Conservation (phyloP, 2,329 filamentous ascomycete genomes). For the Colletotrichum liaoningense region DNA sequence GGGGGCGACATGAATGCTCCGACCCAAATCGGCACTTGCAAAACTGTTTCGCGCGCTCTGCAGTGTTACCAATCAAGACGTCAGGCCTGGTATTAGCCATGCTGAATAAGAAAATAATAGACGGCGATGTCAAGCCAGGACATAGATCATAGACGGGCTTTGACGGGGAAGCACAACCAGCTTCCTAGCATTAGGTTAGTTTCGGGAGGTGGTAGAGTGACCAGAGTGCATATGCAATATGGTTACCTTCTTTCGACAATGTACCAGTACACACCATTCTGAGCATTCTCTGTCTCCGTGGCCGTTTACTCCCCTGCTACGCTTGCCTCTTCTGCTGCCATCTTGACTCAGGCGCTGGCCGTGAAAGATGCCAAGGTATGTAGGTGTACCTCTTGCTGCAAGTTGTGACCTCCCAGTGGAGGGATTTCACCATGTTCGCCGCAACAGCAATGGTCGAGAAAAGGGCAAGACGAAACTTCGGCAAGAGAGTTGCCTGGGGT, state of each 20-base stretch:
- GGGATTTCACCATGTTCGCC: neutral
- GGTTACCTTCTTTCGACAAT: neutral
- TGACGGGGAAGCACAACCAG: slow-evolving; percentile 5
- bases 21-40: neutral
- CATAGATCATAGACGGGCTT: neutral
- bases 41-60: neutral
- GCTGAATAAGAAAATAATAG: neutral
- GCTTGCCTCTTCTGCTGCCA: neutral
- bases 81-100: neutral
- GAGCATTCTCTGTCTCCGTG: neutral
- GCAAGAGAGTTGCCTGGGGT: neutral
- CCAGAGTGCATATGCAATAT: neutral
- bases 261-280: neutral
- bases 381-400: neutral
- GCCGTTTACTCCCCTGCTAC: neutral
- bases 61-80: neutral
- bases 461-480: neutral
- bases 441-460: slow-evolving; percentile 3
- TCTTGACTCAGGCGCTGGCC: neutral
- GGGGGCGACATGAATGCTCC: neutral
- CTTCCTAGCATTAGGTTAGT: neutral
- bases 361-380: neutral
- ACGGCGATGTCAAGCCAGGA: neutral
- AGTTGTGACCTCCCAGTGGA: neutral
- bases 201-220: neutral